Evolutionary conservation across 164 flowering plant genomes (phyloP), one percentile per base, ranked within the genome.

Genomic region (Aristolochia fimbriata): DNA sequence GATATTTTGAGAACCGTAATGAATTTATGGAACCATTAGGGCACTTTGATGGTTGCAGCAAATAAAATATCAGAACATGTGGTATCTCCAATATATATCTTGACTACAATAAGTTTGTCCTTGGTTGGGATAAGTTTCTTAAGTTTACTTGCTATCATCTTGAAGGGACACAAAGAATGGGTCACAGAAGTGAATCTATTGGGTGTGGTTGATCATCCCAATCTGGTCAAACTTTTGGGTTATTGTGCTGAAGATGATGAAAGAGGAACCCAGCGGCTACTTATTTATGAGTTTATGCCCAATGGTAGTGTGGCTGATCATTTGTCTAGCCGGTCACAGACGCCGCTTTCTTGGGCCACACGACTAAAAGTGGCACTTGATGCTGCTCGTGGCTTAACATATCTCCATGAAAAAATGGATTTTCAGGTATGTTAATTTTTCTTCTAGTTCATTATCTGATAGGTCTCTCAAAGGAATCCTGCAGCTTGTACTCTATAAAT

Each of bases 121-220:
- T 50, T 50, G 47, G 41, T 43, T 33, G 51, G 19, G 43, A 41
- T 52, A 53, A 19, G 21, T 25, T 60, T 48, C 13, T n/a, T 46
- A 43, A 58, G 46, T 14, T 50, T 55, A 37, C 49, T 56, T 13
- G 47, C 55, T 59, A 13, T 59, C 59, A 14, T 45, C 19, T 53
- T n/a, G 62, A 72, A 93, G 97, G 99, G 99, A 15, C 95, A 93
- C 75, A 93, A 83, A 74, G 97, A 93, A 71, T 93, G 99, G 99
- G 92, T 90, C 56, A 90, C 96, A 46, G 99, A 93, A 79, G 99
- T 93, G 19, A 81, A 86, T 78, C 82, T 90, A 49, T 85, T 93
- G 20, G 97, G 99, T 17, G 84, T 88, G 56, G 96, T 83, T 47
- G 91, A 90, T 51, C 99, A 93, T 72, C 90, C 86, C 45, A 88